Percentiles rank a stretch among this genome's conserved stretches.
phyloP scores from a whole-genome alignment of 306 rosid genomes.

The Ormosia emarginata region DNA sequence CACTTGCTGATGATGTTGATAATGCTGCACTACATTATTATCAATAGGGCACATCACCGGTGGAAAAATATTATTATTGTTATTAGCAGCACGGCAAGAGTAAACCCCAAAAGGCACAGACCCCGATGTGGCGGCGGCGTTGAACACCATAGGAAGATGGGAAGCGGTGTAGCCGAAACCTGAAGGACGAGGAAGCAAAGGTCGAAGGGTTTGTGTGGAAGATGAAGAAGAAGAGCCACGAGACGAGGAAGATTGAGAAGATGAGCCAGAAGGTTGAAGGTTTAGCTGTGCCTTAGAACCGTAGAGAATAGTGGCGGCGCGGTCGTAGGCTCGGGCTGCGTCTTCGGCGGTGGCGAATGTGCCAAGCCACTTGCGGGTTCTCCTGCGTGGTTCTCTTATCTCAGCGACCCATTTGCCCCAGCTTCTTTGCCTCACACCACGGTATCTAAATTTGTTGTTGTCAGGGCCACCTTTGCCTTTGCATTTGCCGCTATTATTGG shows the following conservation, averaged over 20 bases:
- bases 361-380: conserved; percentile 93
- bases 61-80: background rate
- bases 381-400: conserved; percentile 92
- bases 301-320: conserved; percentile 82
- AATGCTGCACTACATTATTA: background rate
- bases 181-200: conserved; percentile 73
- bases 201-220: conserved; percentile 65
- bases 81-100: background rate
- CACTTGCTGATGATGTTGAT: conserved; percentile 12
- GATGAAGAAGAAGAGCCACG: conserved; percentile 37
- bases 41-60: conserved; percentile 22
- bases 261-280: conserved; percentile 54
- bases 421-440: conserved; percentile 90
- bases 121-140: conserved; percentile 14
- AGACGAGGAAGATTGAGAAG: conserved; percentile 37
- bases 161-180: conserved; percentile 31
- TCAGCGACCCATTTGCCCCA: conserved; percentile 99
- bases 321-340: conserved; percentile 92
- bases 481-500: conserved; percentile 20
- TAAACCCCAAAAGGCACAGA: conserved; percentile 32
- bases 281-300: conserved; percentile 89
- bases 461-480: conserved; percentile 96
- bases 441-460: conserved; percentile 84
- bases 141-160: conserved; percentile 16
- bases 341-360: conserved; percentile 93